Conservation (phyloP, 2,329 filamentous ascomycete genomes). For the Xylariaceae sp. region DNA sequence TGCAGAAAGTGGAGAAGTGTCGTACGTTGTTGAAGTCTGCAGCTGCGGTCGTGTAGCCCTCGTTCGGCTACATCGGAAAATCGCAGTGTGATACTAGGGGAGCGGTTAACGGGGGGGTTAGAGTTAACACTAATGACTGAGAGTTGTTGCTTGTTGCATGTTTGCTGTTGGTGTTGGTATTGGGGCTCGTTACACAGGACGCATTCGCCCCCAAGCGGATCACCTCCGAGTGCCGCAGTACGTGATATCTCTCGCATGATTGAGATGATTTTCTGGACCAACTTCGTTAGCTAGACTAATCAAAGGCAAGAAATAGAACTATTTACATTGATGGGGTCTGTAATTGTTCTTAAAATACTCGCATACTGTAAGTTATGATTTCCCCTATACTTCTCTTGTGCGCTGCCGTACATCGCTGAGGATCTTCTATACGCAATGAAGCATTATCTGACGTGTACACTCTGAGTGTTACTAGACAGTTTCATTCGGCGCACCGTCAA, state of each 20-base stretch:
- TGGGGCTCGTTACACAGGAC: slow-evolving; percentile 9
- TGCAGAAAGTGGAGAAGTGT: neutral
- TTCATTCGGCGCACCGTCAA: too few relatives aligned
- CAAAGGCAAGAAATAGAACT: slow-evolving; percentile 13
- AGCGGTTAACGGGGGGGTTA: neutral
- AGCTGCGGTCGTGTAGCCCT: too few relatives aligned
- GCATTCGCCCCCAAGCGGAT: slow-evolving; percentile 6
- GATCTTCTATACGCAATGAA: too few relatives aligned
- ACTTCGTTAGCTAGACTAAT: slow-evolving; percentile 27
- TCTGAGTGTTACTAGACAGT: too few relatives aligned
- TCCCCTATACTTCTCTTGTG: too few relatives aligned
- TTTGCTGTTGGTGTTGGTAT: slow-evolving; percentile 14
- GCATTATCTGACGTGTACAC: too few relatives aligned
- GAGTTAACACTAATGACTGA: slow-evolving; percentile 14
- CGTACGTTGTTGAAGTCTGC: slow-evolving; percentile 1
- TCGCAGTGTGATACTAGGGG: neutral
- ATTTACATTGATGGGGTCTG: neutral
- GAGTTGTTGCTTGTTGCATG: slow-evolving; percentile 13
- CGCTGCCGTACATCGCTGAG: too few relatives aligned
- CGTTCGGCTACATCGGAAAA: too few relatives aligned
- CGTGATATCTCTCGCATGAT: slow-evolving; percentile 28
- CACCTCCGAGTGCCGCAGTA: slow-evolving; percentile 5
- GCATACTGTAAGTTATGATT: too few relatives aligned
- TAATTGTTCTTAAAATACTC: neutral
- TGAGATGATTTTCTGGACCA: slow-evolving; percentile 28